Base-by-base conservation (phyloP, 2,329 filamentous ascomycete genomes). In the Lasiodiplodia gonubiensis region DNA sequence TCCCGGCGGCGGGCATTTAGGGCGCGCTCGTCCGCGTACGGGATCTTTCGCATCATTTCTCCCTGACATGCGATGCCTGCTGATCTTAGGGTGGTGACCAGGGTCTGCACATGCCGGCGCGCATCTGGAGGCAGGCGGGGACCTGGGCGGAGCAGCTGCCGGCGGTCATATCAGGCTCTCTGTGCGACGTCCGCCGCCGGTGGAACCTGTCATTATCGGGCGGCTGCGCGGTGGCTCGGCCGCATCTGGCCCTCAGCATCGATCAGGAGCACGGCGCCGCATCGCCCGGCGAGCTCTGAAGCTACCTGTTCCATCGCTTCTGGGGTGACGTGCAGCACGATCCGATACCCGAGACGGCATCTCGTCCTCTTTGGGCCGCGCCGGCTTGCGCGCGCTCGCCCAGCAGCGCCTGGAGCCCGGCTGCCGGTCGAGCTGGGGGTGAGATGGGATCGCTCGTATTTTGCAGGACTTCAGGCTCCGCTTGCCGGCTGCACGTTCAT, bases 161-260 rank as follows among this genome's bases (percentile, higher is more conserved):
- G 63, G 53, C 37, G 25, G 52, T 54, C 64, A 55, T 57, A 59
- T 59, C 39, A 39, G 64, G 64, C 33, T 60, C 46, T 57, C 39
- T 63, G 59, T 63, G 46, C 46, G 30, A 63, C 59, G 52, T 14
- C 21, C 49, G 64, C 53, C 33, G 54, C 30, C 52, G 39, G 64
- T 60, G 33, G 46, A 37, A 67, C 64, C 64, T 67, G 64, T 67
- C 64, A 67, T 46, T 51, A 57, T 67, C 51, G 54, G 54, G 54
- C 39, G 64, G 64, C 64, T 60, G 53, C 53, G 21, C 39, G 61
- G 49, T 60, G 54, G 53, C 64, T 49, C 64, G 46, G n/a, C 64
- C 64, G 64, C 54, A 67, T 67, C 64, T 67, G 64, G 64, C 53
- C 48, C 64, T 67, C 64, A 33, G 64, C 53, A 66, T 66, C 64